These are phyloP conservation scores for Cymbopogon flexuosus DNA, from an alignment of 202 grass and related monocot species.

Conservation along the genomic window DNA sequence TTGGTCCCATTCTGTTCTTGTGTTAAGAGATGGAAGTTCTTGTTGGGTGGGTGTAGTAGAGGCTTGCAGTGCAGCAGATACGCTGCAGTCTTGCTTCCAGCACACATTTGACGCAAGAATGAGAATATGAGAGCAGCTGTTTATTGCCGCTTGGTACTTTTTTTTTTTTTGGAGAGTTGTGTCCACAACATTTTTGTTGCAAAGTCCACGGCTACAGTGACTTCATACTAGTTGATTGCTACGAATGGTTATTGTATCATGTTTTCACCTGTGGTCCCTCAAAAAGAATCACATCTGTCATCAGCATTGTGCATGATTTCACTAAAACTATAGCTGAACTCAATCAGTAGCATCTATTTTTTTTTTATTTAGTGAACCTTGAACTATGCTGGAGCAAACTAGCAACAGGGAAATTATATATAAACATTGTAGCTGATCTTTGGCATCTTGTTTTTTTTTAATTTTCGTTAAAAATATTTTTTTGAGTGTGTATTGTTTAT, in stretches of 20 bases:
- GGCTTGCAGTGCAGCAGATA: slow-evolving; percentile 12
- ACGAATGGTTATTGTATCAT: slow-evolving; percentile 22
- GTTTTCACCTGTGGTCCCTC: slow-evolving; percentile 27
- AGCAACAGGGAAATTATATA: background rate
- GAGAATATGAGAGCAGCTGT: slow-evolving; percentile 18
- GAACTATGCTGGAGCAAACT: slow-evolving; percentile 8
- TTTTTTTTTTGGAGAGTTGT: slow-evolving; percentile 27
- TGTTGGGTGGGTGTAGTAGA: slow-evolving; percentile 26
- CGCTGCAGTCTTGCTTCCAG: slow-evolving; percentile 29
- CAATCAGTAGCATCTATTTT: slow-evolving; percentile 23
- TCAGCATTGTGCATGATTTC: slow-evolving; percentile 32
- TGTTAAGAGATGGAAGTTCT: background rate
- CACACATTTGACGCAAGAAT: slow-evolving; percentile 18
- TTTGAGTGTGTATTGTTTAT: background rate
- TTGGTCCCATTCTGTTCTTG: slow-evolving; percentile 31
- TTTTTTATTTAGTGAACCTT: slow-evolving; percentile 10
- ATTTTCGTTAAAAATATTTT: too few species aligned
- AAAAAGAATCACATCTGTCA: slow-evolving; percentile 43
- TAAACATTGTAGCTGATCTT: background rate
- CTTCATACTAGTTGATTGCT: slow-evolving; percentile 26
- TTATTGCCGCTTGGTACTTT: slow-evolving; percentile 9
- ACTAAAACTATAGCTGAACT: slow-evolving; percentile 26
- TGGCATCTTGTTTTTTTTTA: slow-evolving; percentile 4
- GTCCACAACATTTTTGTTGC: slow-evolving; percentile 33
- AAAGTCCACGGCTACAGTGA: slow-evolving; percentile 38